phyloP scores from a whole-genome alignment of 2,329 filamentous ascomycete species.

The Ophiocordyceps camponoti-leonardi region DNA sequence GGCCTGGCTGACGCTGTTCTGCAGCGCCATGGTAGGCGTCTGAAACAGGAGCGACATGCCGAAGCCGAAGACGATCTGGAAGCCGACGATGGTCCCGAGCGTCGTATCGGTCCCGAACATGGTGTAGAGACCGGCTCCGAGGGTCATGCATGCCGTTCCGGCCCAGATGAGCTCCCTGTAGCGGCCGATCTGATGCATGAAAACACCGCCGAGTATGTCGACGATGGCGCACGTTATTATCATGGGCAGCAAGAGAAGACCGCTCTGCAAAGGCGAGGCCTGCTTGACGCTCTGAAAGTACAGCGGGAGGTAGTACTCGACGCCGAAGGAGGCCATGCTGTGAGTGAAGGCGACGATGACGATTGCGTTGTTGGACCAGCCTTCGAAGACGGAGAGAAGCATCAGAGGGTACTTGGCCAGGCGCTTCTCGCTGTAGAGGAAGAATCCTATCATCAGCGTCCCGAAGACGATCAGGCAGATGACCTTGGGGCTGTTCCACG shows the following conservation, averaged over 20 bases:
- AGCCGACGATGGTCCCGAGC: constrained; percentile 40
- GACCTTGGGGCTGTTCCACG: constrained; percentile 60
- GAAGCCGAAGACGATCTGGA: constrained; percentile 44
- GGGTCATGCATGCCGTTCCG: constrained; percentile 39
- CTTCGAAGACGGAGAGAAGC: constrained; percentile 52
- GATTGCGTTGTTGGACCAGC: constrained; percentile 46
- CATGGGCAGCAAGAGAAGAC: constrained; percentile 57
- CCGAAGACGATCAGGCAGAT: constrained; percentile 68
- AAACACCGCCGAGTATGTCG: constrained; percentile 38
- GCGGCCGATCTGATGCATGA: constrained; percentile 46
- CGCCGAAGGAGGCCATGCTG: constrained; percentile 60
- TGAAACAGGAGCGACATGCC: constrained; percentile 56
- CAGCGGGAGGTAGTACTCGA: constrained; percentile 64
- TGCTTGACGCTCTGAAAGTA: constrained; percentile 69
- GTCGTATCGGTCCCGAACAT: constrained; percentile 38
- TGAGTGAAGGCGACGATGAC: constrained; percentile 55
- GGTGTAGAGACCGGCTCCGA: constrained; percentile 49
- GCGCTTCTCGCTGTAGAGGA: constrained; percentile 56
- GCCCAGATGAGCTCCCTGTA: constrained; percentile 44
- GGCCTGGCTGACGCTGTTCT: constrained; percentile 40
- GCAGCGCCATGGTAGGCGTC: constrained; percentile 48
- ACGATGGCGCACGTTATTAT: constrained; percentile 49
- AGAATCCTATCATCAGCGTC: constrained; percentile 41
- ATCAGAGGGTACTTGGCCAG: constrained; percentile 64
- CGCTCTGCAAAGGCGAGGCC: constrained; percentile 50